Evolutionary conservation across 257 asterid genomes (phyloP), one percentile per base, ranked within the genome.

Genomic region (Penstemon barbatus): DNA sequence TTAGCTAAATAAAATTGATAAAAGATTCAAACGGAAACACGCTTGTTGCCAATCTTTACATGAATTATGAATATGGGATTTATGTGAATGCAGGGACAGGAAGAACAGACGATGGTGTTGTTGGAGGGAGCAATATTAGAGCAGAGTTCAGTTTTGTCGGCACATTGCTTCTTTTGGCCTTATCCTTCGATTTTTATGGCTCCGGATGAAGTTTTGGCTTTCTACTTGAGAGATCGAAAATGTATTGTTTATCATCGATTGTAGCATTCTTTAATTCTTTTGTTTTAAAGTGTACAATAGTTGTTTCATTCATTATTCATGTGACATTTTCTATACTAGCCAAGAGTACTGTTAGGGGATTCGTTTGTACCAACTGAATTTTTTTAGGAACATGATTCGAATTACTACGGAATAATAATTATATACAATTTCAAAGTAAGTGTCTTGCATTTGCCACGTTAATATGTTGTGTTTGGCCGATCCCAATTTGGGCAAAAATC

Each of bases 91-190:
- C 68, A 74, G 81, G 73, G 18, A 57, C 71, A 11, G 83, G 80
- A 41, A 59, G 10, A 1, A 51, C 57, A 0, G 59, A 82, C 10
- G 87, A 81, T 36, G 5, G 68, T 44, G 53, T 41, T 15, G 54
- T 18, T 38, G 78, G 79, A 65, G 87, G 79, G 44, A 79, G 79
- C 80, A 72, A 54, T 40, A 40, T 10, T 5, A 50, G 74, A 59
- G 61, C 73, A 3, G 39, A 41, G 11, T 61, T 74, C 61, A 49
- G 75, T 61, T 46, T 62, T 15, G 43, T 72, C 3, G 66, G 76
- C 4, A 12, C 8, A 10, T 8, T 76, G 61, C 50, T 69, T 75
- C 55, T 79, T 42, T 19, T 69, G 25, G 66, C 77, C 19, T 56
- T 77, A 0, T 70, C 73, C 2, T 75, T 54, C 71, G 72, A 69